Base-by-base conservation (phyloP, 2,329 filamentous ascomycete genomes). In the Rhytidhysteron rufulum region DNA sequence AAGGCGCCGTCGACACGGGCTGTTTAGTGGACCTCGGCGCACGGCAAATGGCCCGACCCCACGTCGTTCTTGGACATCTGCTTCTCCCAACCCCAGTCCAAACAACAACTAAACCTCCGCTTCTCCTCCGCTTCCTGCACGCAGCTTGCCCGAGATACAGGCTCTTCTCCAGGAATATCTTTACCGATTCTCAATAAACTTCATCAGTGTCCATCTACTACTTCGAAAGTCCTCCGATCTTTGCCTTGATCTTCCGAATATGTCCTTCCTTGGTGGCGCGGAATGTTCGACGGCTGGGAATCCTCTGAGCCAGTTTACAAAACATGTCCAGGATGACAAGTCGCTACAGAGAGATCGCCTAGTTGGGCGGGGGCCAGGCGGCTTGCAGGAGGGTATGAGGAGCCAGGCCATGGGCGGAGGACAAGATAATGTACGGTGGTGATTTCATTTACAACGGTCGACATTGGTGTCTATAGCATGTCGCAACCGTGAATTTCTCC, bases 211-310 rank as follows among this genome's bases (percentile, higher is more conserved):
- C 16, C 33, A 20, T 39, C 31, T 29, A n/a, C 25, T 29, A 9
- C 25, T 29, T 29, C 9, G 9, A 9, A 29, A 29, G 9, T n/a
- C n/a, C 25, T 29, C 25, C 25, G 9, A 9, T 29, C 25, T 29
- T 29, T n/a, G n/a, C 9, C 25, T n/a, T n/a, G n/a, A n/a, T 7
- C 13, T 31, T 27, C 17, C 29, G 27, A 34, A 24, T 25, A 97
- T 98, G 91, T 96, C 91, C 40, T 97, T 98, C 68, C 79, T 97
- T 58, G 88, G 88, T 69, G 90, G 91, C 55, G 86, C 91, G 55
- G 93, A 97, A 73, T 98, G 93, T 77, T 97, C 91, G 41, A 94
- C 93, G 47, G 89, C 87, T 50, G 88, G 85, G 60, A 98, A 98
- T 68, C 93, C 94, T 42, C 82, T 98, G 58, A 91, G 88, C 63